A percentile compares a stretch with the other conserved stretches of the same genome.
phyloP scores from a whole-genome alignment of 257 asterid genomes.

The Nicotiana undulata region DNA sequence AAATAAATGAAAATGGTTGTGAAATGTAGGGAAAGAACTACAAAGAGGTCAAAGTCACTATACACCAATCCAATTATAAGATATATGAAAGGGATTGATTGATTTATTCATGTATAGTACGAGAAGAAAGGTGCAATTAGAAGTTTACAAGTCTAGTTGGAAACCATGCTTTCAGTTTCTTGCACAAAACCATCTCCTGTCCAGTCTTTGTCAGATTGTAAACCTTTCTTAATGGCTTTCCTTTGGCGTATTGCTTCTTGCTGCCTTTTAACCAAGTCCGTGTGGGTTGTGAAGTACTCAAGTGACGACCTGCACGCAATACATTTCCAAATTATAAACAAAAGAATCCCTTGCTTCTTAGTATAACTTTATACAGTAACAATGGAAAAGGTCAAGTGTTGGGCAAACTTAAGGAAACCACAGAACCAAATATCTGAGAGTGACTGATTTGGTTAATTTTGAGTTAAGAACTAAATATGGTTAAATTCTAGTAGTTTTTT shows the following conservation, averaged over 20 bases:
- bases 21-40: background rate
- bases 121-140: background rate
- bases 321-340: background rate
- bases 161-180: slow-evolving; percentile 87
- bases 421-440: background rate
- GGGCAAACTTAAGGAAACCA: background rate
- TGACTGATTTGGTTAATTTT: background rate
- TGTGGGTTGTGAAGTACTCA: slow-evolving; percentile 77
- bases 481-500: background rate
- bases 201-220: slow-evolving; percentile 91
- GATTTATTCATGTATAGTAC: background rate
- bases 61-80: background rate
- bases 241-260: slow-evolving; percentile 73
- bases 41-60: background rate
- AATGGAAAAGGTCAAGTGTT: background rate
- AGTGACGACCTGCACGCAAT: slow-evolving; percentile 49
- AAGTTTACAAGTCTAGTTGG: background rate
- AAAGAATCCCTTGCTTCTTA: background rate
- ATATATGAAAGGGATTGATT: background rate
- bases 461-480: background rate
- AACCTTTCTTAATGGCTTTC: slow-evolving; percentile 72
- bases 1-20: background rate
- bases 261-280: slow-evolving; percentile 67
- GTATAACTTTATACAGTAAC: background rate
- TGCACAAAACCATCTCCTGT: slow-evolving; percentile 94